Evolutionary conservation across 139 green algal species (phyloP), one percentile per base, ranked within the genome.

Genomic region (Picochlorum sp.): DNA sequence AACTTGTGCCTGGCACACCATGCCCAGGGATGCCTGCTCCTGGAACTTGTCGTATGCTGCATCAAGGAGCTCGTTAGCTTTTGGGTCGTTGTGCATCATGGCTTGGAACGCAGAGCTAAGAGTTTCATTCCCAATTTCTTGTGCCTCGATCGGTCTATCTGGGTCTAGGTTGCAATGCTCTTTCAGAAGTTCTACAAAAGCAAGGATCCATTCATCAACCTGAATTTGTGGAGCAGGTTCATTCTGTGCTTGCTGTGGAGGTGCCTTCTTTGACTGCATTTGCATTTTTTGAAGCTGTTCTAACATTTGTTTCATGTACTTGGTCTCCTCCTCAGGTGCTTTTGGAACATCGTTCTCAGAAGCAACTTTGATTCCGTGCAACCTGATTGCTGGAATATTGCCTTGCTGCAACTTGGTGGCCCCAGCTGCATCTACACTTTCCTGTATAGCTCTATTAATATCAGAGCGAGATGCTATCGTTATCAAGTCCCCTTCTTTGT

Each of bases 171-270:
- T 71, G 34, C 80, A 76, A 38, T 81, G 71, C 49, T 90, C 80
- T 47, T 85, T 68, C 76, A 96, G 91, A 16, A 95, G 69, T 50
- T 88, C 74, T 4, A 85, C 84, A 81, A 97, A 96, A 26, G 91
- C 79, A 31, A 96, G 51, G 63, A 97, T 81, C 88, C 88, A 97
- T 65, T 90, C 83, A 68, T 96, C 90, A 14, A 96, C 71, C 61
- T 67, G 67, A 34, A 86, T 69, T 57, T 62, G 54, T 62, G 61
- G 18, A 18, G 44, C 30, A 21, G 26, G 13, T 62, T 81, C 69
- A 41, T 65, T 72, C 16, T 55, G 37, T 23, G 47, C 56, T 24
- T 54, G 26, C 34, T 68, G 58, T 28, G 47, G 56, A 49, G 41
- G 26, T 57, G 51, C 55, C 60, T 73, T 45, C 34, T 67, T 56